Base-by-base conservation (phyloP, 169 alveolate genomes). In the Plasmodium reichenowi region DNA sequence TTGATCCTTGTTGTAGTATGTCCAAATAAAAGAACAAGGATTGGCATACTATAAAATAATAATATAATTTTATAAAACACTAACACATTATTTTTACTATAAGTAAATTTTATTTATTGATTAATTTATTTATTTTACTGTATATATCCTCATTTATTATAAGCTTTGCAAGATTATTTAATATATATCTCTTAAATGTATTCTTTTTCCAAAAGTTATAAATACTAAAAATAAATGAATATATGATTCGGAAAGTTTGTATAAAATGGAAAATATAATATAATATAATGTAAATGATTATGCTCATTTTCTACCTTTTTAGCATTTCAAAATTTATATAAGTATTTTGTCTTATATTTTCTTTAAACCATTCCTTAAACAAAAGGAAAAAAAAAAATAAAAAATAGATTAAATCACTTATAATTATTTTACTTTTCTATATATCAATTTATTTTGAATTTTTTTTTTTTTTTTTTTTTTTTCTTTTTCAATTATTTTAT, bases 321-420 rank as follows among this genome's bases (percentile, higher is more conserved):
- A 75, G 74, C 45, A 75, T 24, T 60, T 75, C 88, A 26, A 60
- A 38, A 75, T 75, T 75, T 29, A 75, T 75, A 63, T 75, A 75
- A 15, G 60, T 62, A 26, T 59, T 75, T 38, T 75, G 74, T 20
- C 63, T 75, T 20, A 75, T 70, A 67, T 75, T 62, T 67, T 75
- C 88, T 52, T 75, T 75, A 75, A 75, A 75, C 88, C 88, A 75
- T 59, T 75, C 88, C 88, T 75, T 75, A 8, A 32, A 32, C 38
- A 47, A 20, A 54, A 15, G n/a, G 24, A 56, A 8, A 56, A 56
- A 1, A 56, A 56, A 32, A 75, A 60, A 8, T 2, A 24, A 75
- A 62, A 59, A 74, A 58, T 24, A 74, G 45, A 15, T 64, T 12
- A 56, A 56, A 63, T 24, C 59, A 9, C 5, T 45, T 56, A 24